phyloP scores from a whole-genome alignment of 768 basidiomycete genomes.

The Mycena kentingensis region DNA sequence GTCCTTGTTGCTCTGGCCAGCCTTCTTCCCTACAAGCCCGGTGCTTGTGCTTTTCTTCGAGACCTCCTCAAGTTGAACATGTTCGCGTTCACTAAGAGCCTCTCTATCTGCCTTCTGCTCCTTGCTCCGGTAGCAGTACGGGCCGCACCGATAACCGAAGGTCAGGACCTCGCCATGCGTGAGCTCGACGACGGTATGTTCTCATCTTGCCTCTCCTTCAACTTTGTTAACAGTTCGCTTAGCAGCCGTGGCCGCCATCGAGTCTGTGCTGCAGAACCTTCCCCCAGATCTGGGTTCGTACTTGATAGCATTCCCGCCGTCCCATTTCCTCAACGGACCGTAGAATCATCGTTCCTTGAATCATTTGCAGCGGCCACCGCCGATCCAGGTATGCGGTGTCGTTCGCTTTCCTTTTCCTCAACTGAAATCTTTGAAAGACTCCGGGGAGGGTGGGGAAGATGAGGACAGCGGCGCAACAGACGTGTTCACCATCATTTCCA shows the following conservation, averaged over 20 bases:
- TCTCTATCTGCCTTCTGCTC: conserved; percentile 13
- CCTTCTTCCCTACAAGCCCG: conserved; percentile 15
- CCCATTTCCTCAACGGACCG: too few species aligned
- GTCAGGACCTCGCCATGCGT: too few species aligned
- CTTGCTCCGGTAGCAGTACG: conserved; percentile 7
- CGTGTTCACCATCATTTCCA: conserved; percentile 14
- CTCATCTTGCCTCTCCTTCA: not conserved
- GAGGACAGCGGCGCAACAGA: conserved; percentile 6
- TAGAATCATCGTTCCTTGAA: too few species aligned
- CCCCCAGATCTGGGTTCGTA: conserved; percentile 8
- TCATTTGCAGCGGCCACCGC: too few species aligned
- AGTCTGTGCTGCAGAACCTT: conserved; percentile 7
- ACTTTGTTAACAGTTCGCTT: not conserved
- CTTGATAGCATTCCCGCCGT: not conserved
- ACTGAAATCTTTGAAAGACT: not conserved
- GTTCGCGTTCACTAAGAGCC: conserved; percentile 19
- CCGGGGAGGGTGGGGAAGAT: too few species aligned
- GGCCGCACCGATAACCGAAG: conserved; percentile 16
- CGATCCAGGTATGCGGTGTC: not conserved
- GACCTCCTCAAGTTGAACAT: conserved; percentile 6
- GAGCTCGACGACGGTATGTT: conserved; percentile 9
- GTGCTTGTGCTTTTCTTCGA: too few species aligned
- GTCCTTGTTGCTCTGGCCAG: conserved; percentile 24
- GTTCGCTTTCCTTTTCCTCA: not conserved
- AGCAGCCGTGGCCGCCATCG: not conserved